Evolutionary conservation across 768 basidiomycete species (phyloP).

Genomic region (Galerina marginata): DNA sequence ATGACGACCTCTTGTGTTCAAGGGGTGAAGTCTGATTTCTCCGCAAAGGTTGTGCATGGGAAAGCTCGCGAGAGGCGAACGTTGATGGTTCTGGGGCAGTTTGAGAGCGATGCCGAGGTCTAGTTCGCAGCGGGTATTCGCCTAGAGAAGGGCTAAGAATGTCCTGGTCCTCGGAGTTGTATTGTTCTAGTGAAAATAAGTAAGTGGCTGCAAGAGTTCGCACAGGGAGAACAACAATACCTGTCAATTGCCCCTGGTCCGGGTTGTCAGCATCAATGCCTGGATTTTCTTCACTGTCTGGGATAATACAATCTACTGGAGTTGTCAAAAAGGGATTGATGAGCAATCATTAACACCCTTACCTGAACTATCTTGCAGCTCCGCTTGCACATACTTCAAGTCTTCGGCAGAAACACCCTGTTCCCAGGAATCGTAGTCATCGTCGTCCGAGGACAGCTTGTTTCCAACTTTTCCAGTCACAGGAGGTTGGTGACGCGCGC

Average conservation of each 20-base stretch:
- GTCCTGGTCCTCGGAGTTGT: conserved; percentile 13
- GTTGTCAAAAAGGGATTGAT: not conserved
- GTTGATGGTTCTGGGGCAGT: conserved; percentile 24
- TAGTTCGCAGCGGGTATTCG: conserved; percentile 16
- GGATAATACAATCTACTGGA: conserved; percentile 12
- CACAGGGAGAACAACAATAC: not conserved
- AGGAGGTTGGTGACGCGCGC: no score
- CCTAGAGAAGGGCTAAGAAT: conserved; percentile 23
- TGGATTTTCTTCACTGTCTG: conserved; percentile 14
- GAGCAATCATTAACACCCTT: not conserved
- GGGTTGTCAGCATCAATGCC: not conserved
- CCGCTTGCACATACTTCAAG: conserved; percentile 20
- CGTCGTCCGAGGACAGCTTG: conserved; percentile 1
- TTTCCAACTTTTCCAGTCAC: not conserved
- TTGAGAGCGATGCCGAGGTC: conserved; percentile 25
- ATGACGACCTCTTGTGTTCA: conserved; percentile 27
- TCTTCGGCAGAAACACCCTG: conserved; percentile 27
- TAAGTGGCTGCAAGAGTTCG: not conserved
- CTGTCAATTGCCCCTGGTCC: not conserved
- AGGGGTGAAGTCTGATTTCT: conserved; percentile 38
- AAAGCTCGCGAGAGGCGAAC: not conserved
- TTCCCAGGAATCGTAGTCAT: conserved; percentile 37
- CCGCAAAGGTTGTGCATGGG: conserved; percentile 32
- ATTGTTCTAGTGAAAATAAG: not conserved
- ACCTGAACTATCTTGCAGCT: conserved; percentile 15